Evolutionary conservation across 768 basidiomycete species (phyloP), one percentile per base, ranked within the genome.

Genomic region (Russula brevipes): DNA sequence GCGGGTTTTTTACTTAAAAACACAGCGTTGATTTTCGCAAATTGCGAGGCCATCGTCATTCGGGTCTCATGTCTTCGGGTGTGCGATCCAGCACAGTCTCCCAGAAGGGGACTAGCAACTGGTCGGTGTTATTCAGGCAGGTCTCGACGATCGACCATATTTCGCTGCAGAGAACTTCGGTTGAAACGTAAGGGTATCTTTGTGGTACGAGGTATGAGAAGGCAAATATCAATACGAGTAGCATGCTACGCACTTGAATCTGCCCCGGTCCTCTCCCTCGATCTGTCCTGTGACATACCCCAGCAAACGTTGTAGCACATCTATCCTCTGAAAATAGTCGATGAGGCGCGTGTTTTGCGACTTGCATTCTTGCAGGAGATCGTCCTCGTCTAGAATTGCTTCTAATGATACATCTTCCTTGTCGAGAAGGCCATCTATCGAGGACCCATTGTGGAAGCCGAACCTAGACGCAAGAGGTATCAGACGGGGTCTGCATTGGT

Each of bases 141-240:
- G 91, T 92, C 75, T 94, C 93, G 53, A 94, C 86, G 70, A 98
- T 91, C 24, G 89, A 90, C 88, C 94, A 97, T 75, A 96, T 88
- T 69, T 96, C 94, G 74, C 91, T 90, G 76, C 94, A 95, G 39
- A 98, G 82, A 30, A 98, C 93, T 73, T 98, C 96, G 33, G 95
- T 94, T 16, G 93, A 89, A 24, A 94, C 85, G 70, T 91, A 89
- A 1, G 95, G 93, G 74, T 93, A 98, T 75, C 95, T 97, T 51
- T 19, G n/a, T 65, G 41, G 16, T 24, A 24, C 24, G 17, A 19
- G 56, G n/a, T 19, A 30, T n/a, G 30, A 47, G 16, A 45, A 56
- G 36, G 33, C 50, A 45, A 45, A 57, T 57, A 58, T 63, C 36
- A 17, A 53, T 67, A 60, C 66, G 16, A 42, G 44, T 60, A 19